Evolutionary conservation across 331 rosid species (phyloP).

Genomic region (Prunus yedoensis): DNA sequence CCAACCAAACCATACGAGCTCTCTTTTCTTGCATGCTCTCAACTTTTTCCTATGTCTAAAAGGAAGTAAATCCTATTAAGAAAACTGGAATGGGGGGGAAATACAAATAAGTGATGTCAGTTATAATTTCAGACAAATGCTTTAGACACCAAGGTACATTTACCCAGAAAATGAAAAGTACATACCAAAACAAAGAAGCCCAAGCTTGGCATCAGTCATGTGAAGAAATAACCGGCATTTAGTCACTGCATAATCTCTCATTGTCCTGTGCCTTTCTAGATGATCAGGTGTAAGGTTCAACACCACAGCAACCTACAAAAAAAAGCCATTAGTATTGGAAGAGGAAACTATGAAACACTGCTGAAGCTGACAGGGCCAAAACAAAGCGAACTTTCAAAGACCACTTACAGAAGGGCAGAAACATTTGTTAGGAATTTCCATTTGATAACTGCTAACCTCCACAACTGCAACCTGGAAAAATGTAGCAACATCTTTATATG

Average conservation of each 20-base stretch:
- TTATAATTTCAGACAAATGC: neutral
- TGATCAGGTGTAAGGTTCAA: slow-evolving; percentile 42
- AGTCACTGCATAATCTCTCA: slow-evolving; percentile 26
- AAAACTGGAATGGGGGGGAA: neutral
- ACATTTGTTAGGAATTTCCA: slow-evolving; percentile 34
- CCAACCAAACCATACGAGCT: neutral
- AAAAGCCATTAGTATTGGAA: neutral
- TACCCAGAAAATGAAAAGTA: neutral
- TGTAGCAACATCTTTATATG: neutral
- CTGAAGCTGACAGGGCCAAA: neutral
- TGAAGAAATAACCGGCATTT: slow-evolving; percentile 30
- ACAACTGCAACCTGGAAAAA: slow-evolving; percentile 32
- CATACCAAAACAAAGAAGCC: slow-evolving; percentile 32
- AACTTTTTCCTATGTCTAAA: neutral
- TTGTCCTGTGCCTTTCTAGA: slow-evolving; percentile 35
- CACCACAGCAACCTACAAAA: slow-evolving; percentile 31
- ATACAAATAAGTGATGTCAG: neutral
- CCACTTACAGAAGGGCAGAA: slow-evolving; percentile 38
- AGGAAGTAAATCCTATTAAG: neutral
- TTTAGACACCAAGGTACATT: neutral
- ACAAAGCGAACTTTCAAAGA: neutral
- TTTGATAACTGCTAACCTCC: slow-evolving; percentile 41
- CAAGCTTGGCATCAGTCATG: slow-evolving; percentile 28
- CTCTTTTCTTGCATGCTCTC: neutral
- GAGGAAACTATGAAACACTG: neutral